A percentile compares a stretch with the other conserved stretches of the same genome.
Evolutionary conservation across 805 yeast genomes (phyloP).

Genomic region (Barnettozyma siamensis): DNA sequence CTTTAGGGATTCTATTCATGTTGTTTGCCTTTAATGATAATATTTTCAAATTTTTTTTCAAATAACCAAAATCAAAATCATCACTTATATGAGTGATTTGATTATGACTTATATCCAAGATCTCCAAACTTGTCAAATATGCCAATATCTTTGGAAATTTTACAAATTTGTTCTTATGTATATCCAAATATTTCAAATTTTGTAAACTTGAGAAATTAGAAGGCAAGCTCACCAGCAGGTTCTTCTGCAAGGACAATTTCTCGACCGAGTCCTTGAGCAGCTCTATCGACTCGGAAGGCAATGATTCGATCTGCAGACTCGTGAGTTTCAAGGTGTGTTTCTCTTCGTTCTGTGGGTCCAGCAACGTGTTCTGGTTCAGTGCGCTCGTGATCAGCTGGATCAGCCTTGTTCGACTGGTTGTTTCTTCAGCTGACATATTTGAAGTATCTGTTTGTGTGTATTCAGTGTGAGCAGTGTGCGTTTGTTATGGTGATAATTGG

Average conservation of each 20-base stretch:
- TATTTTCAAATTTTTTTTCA: constrained; percentile 43
- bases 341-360: constrained; percentile 14
- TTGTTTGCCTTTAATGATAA: constrained; percentile 57
- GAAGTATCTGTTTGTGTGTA: too few species aligned
- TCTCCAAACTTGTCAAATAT: constrained; percentile 43
- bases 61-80: constrained; percentile 33
- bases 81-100: constrained; percentile 42
- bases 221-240: constrained; percentile 44
- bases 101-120: constrained; percentile 61
- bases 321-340: constrained; percentile 32
- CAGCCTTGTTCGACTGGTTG: constrained; percentile 16
- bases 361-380: constrained; percentile 14
- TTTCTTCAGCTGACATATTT: constrained; percentile 2
- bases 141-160: constrained; percentile 45
- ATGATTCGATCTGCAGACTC: constrained; percentile 31
- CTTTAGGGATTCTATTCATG: constrained; percentile 48
- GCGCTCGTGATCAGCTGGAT: constrained; percentile 22
- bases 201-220: constrained; percentile 37
- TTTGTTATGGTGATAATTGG: too few species aligned
- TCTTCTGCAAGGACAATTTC: constrained; percentile 50
- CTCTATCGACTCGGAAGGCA: constrained; percentile 35
- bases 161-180: constrained; percentile 53
- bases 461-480: too few species aligned
- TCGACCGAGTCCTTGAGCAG: constrained; percentile 34
- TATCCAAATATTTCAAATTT: constrained; percentile 53